Percentiles rank a stretch among this genome's conserved stretches.
These are phyloP conservation scores for Aspergillus sp. DNA, from an alignment of 2,329 filamentous ascomycete genomes.

Conservation along the genomic window DNA sequence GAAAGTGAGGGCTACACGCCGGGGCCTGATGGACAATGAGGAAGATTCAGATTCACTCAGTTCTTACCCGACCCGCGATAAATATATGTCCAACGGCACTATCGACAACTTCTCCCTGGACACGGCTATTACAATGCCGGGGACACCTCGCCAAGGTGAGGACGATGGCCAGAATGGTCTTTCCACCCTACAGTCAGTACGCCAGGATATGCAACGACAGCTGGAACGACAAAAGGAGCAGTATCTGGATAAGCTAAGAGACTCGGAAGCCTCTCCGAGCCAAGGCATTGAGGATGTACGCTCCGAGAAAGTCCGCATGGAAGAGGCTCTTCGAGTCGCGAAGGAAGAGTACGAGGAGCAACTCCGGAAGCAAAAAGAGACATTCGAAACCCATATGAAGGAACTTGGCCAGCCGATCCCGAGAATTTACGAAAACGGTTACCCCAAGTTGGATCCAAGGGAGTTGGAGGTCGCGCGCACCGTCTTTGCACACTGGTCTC, in stretches of 20 bases:
- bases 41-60: conserved; percentile 88
- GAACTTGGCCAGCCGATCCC: conserved; percentile 64
- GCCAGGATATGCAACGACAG: conserved; percentile 80
- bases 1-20: conserved; percentile 78
- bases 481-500: conserved; percentile 72
- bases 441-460: conserved; percentile 61
- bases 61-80: conserved; percentile 86
- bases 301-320: conserved; percentile 81
- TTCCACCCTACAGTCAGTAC: conserved; percentile 69
- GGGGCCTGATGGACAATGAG: conserved; percentile 61
- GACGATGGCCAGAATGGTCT: conserved; percentile 53
- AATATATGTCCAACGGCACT: conserved; percentile 92
- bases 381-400: conserved; percentile 81
- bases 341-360: conserved; percentile 90
- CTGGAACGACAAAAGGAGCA: conserved; percentile 82
- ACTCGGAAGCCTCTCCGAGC: conserved; percentile 67
- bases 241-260: conserved; percentile 74
- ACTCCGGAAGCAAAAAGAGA: conserved; percentile 76
- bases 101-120: conserved; percentile 96
- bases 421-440: conserved; percentile 48
- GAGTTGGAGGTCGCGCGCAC: conserved; percentile 70
- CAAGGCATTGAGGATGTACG: conserved; percentile 80
- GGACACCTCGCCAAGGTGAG: conserved; percentile 74
- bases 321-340: conserved; percentile 71
- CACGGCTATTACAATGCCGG: conserved; percentile 90